phyloP scores from a whole-genome alignment of 2,329 filamentous ascomycete genomes.

The Curvularia sp. region DNA sequence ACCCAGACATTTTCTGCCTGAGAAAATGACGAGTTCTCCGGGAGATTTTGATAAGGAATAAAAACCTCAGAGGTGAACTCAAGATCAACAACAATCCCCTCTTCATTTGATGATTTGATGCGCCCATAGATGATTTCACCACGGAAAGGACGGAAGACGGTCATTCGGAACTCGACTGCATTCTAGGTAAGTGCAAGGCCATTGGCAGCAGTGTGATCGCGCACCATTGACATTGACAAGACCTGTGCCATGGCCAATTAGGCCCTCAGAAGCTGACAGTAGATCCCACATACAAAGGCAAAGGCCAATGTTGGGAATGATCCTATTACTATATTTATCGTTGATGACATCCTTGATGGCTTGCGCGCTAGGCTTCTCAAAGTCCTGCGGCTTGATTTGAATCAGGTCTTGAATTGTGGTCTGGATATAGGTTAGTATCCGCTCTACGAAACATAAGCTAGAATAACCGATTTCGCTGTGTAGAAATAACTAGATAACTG shows the following conservation, averaged over 20 bases:
- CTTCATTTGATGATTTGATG: slow-evolving; percentile 75
- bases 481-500: neutral
- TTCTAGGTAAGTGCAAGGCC: neutral
- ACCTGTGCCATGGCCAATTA: slow-evolving; percentile 91
- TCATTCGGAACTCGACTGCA: slow-evolving; percentile 86
- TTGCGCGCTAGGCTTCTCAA: slow-evolving; percentile 79
- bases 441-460: neutral
- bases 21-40: slow-evolving; percentile 67
- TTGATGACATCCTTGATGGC: slow-evolving; percentile 98
- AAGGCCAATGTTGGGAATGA: slow-evolving; percentile 94
- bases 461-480: too few relatives aligned
- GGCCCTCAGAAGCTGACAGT: slow-evolving; percentile 84
- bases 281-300: slow-evolving; percentile 95
- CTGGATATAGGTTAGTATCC: slow-evolving; percentile 55
- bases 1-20: slow-evolving; percentile 81
- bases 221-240: slow-evolving; percentile 92
- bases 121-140: slow-evolving; percentile 87
- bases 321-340: slow-evolving; percentile 93
- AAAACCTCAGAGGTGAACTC: slow-evolving; percentile 96
- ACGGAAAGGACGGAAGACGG: slow-evolving; percentile 96
- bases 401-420: slow-evolving; percentile 94
- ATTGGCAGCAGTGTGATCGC: neutral
- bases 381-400: slow-evolving; percentile 88
- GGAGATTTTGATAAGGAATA: slow-evolving; percentile 62
- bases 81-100: slow-evolving; percentile 79